Evolutionary conservation across 2,329 filamentous ascomycete species (phyloP).

Genomic region (Trichoderma koningii): DNA sequence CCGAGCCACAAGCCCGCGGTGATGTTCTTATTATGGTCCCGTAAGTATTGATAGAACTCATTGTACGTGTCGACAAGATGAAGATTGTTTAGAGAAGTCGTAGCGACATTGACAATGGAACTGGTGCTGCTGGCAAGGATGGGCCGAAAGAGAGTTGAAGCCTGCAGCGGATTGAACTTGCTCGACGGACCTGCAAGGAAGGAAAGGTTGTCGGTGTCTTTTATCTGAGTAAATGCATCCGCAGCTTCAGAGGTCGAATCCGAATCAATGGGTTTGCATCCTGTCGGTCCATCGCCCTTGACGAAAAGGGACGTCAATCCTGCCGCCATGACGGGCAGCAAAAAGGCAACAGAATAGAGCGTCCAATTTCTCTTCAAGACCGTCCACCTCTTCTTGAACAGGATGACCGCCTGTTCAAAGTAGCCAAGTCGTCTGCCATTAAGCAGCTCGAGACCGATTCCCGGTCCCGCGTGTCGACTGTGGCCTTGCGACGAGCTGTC

Average conservation of each 20-base stretch:
- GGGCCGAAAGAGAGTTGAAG: constrained; percentile 44
- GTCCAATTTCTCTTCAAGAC: constrained; percentile 78
- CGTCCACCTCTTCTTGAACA: constrained; percentile 76
- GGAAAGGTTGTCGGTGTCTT: constrained; percentile 32
- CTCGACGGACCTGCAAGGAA: constrained; percentile 43
- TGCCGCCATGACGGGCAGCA: constrained; percentile 78
- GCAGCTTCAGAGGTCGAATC: constrained; percentile 46
- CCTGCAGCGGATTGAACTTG: constrained; percentile 39
- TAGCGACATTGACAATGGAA: constrained; percentile 24
- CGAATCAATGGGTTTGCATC: constrained; percentile 55
- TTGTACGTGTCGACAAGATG: constrained; percentile 63
- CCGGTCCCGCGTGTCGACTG: constrained; percentile 30
- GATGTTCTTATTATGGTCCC: constrained; percentile 64
- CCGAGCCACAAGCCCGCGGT: constrained; percentile 78
- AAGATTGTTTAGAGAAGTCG: constrained; percentile 37
- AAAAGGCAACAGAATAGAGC: constrained; percentile 71
- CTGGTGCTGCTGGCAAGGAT: constrained; percentile 40
- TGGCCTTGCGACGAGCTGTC: constrained; percentile 31
- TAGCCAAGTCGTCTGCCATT: constrained; percentile 72
- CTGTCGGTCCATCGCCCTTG: constrained; percentile 52
- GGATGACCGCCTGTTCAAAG: constrained; percentile 67
- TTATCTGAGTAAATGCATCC: constrained; percentile 44
- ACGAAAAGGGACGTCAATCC: constrained; percentile 79
- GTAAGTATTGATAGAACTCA: constrained; percentile 69
- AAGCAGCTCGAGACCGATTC: constrained; percentile 56